Evolutionary conservation across 163 green algal species (phyloP).

Genomic region (Chlamydomonas reinhardtii): DNA sequence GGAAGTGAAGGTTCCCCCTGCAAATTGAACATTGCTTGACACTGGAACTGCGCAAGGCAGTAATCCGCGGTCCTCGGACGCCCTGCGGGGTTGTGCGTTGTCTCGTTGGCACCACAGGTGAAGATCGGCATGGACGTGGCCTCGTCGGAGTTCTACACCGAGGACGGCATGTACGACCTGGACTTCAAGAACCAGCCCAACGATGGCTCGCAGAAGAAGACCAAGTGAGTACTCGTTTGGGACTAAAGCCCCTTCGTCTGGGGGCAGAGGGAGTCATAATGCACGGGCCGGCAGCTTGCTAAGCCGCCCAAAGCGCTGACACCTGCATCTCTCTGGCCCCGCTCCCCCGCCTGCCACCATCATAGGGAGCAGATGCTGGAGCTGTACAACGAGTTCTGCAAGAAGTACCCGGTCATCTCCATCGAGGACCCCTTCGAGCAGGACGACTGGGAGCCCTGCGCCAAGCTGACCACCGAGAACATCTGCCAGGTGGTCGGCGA

Average conservation of each 20-base stretch:
- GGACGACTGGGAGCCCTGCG: constrained; percentile 96
- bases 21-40: too few species aligned
- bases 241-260: too few species aligned
- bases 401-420: constrained; percentile 95
- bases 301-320: too few species aligned
- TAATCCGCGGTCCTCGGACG: too few species aligned
- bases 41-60: too few species aligned
- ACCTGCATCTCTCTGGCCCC: neutral
- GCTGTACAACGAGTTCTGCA: constrained; percentile 92
- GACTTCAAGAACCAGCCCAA: constrained; percentile 98
- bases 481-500: constrained; percentile 97
- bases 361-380: constrained; percentile 85
- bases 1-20: too few species aligned
- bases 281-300: too few species aligned
- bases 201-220: constrained; percentile 93
- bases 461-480: constrained; percentile 81
- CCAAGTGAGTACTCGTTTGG: constrained; percentile 56
- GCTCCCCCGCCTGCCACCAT: neutral
- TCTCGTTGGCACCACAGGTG: constrained; percentile 80
- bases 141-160: constrained; percentile 95
- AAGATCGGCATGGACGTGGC: constrained; percentile 99
- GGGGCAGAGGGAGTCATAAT: too few species aligned
- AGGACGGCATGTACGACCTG: constrained; percentile 98
- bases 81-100: too few species aligned
- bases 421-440: constrained; percentile 99